Evolutionary conservation across 2,329 filamentous ascomycete genomes (phyloP).

Genomic region (Chlorencoelia australis): DNA sequence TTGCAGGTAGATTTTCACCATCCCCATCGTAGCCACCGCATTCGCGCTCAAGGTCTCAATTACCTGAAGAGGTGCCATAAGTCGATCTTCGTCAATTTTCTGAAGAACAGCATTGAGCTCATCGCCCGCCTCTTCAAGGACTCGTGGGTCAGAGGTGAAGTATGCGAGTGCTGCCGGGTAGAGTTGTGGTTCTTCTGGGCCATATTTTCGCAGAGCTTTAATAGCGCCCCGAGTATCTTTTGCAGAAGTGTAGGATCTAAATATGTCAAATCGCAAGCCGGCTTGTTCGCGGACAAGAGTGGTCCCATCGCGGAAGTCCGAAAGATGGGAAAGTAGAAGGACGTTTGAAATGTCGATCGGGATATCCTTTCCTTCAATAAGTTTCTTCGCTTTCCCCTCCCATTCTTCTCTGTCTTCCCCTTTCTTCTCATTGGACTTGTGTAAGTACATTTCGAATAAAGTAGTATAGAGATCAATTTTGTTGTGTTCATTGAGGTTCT

Average conservation of each 20-base stretch:
- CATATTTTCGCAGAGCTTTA: slow-evolving; percentile 83
- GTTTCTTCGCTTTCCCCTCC: slow-evolving; percentile 81
- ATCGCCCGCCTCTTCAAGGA: slow-evolving; percentile 78
- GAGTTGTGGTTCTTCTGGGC: slow-evolving; percentile 78
- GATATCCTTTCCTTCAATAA: slow-evolving; percentile 72
- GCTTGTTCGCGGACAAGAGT: slow-evolving; percentile 90
- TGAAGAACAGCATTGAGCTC: slow-evolving; percentile 72
- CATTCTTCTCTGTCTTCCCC: slow-evolving; percentile 65
- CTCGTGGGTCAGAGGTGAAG: slow-evolving; percentile 73
- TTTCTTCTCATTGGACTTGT: slow-evolving; percentile 71
- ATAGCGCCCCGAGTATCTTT: slow-evolving; percentile 88
- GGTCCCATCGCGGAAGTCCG: slow-evolving; percentile 81
- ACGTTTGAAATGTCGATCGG: slow-evolving; percentile 94
- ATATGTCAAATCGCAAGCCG: slow-evolving; percentile 86
- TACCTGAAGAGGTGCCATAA: slow-evolving; percentile 94
- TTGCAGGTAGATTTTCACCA: slow-evolving; percentile 87
- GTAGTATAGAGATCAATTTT: slow-evolving; percentile 86
- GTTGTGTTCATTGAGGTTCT: slow-evolving; percentile 61
- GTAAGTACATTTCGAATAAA: slow-evolving; percentile 94
- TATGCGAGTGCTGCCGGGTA: slow-evolving; percentile 91
- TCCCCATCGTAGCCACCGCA: slow-evolving; percentile 88
- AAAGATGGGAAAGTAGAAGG: slow-evolving; percentile 81
- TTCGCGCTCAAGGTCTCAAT: slow-evolving; percentile 79
- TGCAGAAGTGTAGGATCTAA: slow-evolving; percentile 87
- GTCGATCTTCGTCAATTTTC: slow-evolving; percentile 79